These are phyloP conservation scores for Nadsonia starkeyi-henricii DNA, from an alignment of 1,139 yeast species.

Conservation along the genomic window DNA sequence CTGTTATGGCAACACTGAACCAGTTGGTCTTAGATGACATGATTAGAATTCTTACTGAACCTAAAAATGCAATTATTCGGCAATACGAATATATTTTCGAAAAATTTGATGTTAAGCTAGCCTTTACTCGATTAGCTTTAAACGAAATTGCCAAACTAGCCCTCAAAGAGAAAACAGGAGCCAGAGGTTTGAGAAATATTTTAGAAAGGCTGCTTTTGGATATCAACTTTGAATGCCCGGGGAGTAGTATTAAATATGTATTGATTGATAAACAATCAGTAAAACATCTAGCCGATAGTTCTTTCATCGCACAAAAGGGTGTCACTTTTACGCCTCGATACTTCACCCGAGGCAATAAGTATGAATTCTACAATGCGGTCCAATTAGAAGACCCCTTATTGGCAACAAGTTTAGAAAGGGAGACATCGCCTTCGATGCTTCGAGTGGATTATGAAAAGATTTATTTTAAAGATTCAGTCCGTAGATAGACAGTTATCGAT, in stretches of 20 bases:
- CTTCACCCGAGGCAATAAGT: conserved; percentile 9
- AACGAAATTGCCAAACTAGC: conserved; percentile 33
- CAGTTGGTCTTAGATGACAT: conserved; percentile 31
- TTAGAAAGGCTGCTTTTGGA: conserved; percentile 35
- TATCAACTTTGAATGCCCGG: conserved; percentile 42
- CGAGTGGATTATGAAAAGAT: conserved; percentile 5
- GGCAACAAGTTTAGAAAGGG: conserved; percentile 20
- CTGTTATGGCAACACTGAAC: conserved; percentile 33
- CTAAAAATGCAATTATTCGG: conserved; percentile 34
- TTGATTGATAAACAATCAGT: conserved; percentile 16
- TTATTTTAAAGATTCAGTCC: background rate
- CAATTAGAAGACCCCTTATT: conserved; percentile 26
- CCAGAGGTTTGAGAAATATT: conserved; percentile 38
- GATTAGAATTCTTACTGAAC: conserved; percentile 34
- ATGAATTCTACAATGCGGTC: conserved; percentile 20
- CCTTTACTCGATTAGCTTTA: conserved; percentile 33
- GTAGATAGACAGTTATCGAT: background rate
- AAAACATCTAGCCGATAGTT: conserved; percentile 1
- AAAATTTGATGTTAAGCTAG: conserved; percentile 34
- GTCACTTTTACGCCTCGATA: conserved; percentile 6
- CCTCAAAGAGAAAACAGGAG: conserved; percentile 37
- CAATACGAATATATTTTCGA: conserved; percentile 37
- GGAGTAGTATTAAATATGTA: conserved; percentile 33
- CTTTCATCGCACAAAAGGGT: background rate
- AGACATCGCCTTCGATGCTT: conserved; percentile 10